A percentile compares a stretch with the other conserved stretches of the same genome.
These are phyloP conservation scores for Ophiocordyceps polyrhachis-furcata DNA, from an alignment of 2,329 filamentous ascomycete species.

Conservation along the genomic window DNA sequence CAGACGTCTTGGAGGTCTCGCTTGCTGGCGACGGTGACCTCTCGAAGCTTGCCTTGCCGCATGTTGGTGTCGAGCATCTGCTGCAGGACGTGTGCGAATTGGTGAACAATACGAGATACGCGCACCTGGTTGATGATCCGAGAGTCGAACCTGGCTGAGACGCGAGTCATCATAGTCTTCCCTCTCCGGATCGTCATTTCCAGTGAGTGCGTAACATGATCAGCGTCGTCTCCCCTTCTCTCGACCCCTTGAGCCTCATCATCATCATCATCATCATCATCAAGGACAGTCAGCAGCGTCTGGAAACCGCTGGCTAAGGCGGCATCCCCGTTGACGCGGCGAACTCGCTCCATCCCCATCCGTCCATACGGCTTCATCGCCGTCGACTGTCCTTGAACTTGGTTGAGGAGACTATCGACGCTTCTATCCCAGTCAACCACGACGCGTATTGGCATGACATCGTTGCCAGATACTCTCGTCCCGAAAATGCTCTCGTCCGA, in stretches of 20 bases:
- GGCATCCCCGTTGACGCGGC: slow-evolving; percentile 2
- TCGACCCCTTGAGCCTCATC: neutral
- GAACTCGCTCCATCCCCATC: slow-evolving; percentile 12
- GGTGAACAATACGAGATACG: neutral
- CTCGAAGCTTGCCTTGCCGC: neutral
- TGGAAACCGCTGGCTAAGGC: slow-evolving; percentile 5
- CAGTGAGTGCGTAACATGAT: slow-evolving; percentile 1
- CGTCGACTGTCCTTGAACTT: slow-evolving; percentile 7
- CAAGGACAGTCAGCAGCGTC: slow-evolving; percentile 4
- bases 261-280: too few relatives aligned
- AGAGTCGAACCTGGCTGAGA: neutral
- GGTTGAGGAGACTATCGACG: slow-evolving; percentile 2
- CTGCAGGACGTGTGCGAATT: neutral
- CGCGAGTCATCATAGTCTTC: neutral
- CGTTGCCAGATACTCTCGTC: neutral
- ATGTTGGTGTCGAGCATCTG: neutral
- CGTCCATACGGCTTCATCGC: slow-evolving; percentile 10
- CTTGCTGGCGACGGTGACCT: neutral
- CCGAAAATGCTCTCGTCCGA: slow-evolving; percentile 13
- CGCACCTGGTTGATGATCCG: neutral
- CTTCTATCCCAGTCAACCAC: slow-evolving; percentile 2
- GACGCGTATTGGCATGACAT: slow-evolving; percentile 5
- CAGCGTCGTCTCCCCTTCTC: neutral
- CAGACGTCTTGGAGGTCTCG: neutral
- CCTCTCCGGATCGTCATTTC: slow-evolving; percentile 1